Base-by-base conservation (phyloP, 176 grass and related monocot species). In the Lolium rigidum region DNA sequence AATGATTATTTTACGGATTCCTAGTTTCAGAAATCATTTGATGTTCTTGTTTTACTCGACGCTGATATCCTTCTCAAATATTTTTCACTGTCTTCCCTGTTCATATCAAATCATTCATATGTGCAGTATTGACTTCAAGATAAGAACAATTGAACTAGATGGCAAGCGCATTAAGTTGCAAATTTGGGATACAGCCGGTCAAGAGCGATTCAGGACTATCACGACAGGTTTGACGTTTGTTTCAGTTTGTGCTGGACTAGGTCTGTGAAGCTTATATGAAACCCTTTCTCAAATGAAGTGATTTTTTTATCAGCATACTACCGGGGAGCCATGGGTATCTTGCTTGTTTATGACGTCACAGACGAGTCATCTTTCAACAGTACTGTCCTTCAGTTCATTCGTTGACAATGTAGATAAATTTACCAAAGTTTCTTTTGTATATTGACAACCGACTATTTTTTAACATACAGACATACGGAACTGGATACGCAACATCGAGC, bases 291-390 rank as follows among this genome's bases (percentile, higher is more conserved):
- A 81, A 59, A 21, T 65, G 72, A 81, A 46, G 58, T 48, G 67
- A 11, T 5, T 76, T 79, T 87, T 47, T 26, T 77, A 61, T 83
- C 87, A 94, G 93, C 90, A 65, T 94, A 94, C 82, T 94, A 94
- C 69, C 66, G 93, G 85, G 93, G 93, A 85, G 93, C 93, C 65
- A 92, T 94, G 93, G 90, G 93, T 37, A 94, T 94, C 73, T 94
- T 94, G 82, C 90, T 95, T 78, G 93, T 95, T 21, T 92, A 95
- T 78, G 93, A 95, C 20, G 93, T 95, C 62, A 95, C 90, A 31
- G 90, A 95, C n/a, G 90, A 92, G 70, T 92, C 93, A 5, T 95
- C 93, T 84, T 95, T 95, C 84, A 95, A 95, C 82, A 95, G 93
- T 95, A 91, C 74, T 46, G 43, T 7, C 81, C 74, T 89, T 75